Base-by-base conservation (phyloP, 1,284 basidiomycete species). In the Irpex sp. region DNA sequence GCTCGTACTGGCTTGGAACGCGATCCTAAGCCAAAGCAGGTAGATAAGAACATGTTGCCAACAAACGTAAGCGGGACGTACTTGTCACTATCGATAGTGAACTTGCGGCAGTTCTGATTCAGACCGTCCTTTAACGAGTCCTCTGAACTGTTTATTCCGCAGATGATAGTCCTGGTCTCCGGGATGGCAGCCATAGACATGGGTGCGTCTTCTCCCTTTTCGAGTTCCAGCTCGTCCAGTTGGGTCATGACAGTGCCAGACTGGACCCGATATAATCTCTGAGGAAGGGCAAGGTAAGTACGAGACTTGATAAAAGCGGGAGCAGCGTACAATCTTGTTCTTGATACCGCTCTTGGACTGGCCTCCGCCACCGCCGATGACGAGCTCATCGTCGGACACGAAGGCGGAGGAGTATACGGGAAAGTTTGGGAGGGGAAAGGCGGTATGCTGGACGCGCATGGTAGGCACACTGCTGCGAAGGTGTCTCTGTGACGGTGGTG, bases 321-420 rank as follows among this genome's bases (percentile, higher is more conserved):
- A 5, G 31, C 31, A 31, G 31, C 89, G 68, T 65, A 93, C 96
- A 66, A 98, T 77, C 76, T 94, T 94, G 78, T 98, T 98, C 79
- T 93, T 93, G 67, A 98, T 91, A 2, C 96, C 96, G 60, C 85
- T 94, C 67, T 82, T 82, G 66, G 87, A 81, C 66, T 80, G 85
- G 19, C 96, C 96, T 1, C 96, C 96, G 31, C 96, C 96, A 1
- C 95, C 96, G 1, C 94, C 96, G 3, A 97, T 80, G 11, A 96
- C 80, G n/a, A 97, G 78, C n/a, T 86, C 79, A 58, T 85, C 81
- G 21, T 88, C 81, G 0, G 88, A 85, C 11, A 92, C 75, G 78
- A 96, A 98, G n/a, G 87, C 86, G 62, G 90, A 87, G 5, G 92
- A 93, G 73, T 95, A 97, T 58, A 97, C 88, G 0, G 95, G 95